These are phyloP conservation scores for Sporisorium scitamineum DNA, from an alignment of 1,284 basidiomycete genomes.

Conservation along the genomic window DNA sequence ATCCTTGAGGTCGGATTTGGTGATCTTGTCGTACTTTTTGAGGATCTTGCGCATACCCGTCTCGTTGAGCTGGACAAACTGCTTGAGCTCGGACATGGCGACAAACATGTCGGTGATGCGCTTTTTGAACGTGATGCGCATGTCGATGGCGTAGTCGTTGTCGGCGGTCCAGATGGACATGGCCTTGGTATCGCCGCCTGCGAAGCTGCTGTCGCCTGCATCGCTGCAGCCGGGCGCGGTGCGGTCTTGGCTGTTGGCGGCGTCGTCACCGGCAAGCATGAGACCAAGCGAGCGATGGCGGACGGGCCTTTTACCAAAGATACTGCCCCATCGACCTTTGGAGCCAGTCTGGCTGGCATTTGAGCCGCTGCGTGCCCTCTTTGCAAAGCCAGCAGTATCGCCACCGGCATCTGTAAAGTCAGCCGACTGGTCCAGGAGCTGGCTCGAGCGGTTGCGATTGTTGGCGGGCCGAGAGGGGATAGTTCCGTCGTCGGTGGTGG, in stretches of 20 bases:
- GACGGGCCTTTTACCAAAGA: conserved; percentile 51
- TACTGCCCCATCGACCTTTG: conserved; percentile 42
- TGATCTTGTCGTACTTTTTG: conserved; percentile 99
- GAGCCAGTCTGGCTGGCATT: conserved; percentile 40
- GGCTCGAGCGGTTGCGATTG: conserved; percentile 40
- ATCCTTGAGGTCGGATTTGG: conserved; percentile 85
- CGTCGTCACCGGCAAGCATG: conserved; percentile 29
- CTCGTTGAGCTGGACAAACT: conserved; percentile 94
- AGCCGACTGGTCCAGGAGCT: conserved; percentile 36
- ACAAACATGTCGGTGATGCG: conserved; percentile 89
- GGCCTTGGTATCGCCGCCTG: conserved; percentile 36
- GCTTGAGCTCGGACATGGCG: conserved; percentile 79
- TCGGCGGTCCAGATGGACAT: conserved; percentile 80
- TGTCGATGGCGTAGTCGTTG: conserved; percentile 87
- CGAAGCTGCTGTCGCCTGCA: conserved; percentile 45
- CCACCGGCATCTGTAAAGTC: conserved; percentile 24
- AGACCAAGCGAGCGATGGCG: conserved; percentile 52
- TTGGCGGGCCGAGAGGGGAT: conserved; percentile 17
- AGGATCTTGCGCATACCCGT: conserved; percentile 95
- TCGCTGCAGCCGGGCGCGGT: conserved; percentile 30
- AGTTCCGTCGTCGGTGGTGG: conserved; percentile 25
- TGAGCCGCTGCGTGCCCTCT: conserved; percentile 36
- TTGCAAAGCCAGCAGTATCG: conserved; percentile 30
- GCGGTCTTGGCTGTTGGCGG: conserved; percentile 40
- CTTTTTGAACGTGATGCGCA: conserved; percentile 89